Base-by-base conservation (phyloP, 2,329 filamentous ascomycete species). In the Monilinia polystroma region DNA sequence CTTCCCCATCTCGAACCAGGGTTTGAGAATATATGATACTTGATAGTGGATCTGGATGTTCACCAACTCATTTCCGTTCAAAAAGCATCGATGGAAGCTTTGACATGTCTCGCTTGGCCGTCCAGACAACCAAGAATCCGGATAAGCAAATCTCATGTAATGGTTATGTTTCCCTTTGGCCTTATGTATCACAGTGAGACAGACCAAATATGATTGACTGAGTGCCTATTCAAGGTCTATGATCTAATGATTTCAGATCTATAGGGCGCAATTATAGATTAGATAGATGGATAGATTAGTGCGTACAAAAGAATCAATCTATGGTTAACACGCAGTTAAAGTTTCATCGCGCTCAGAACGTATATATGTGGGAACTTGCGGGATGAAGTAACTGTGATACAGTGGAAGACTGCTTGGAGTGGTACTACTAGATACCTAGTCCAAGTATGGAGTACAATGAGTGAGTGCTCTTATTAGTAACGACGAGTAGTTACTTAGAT, bases 1-100 rank as follows among this genome's bases (percentile, higher is more conserved):
- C 53, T 23, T 66, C 55, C 45, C 55, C 55, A 66, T 66, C 54
- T 53, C 56, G 47, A 51, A 60, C 35, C 57, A 32, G 64, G 64
- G 41, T 38, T 59, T 8, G 47, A 35, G 64, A 10, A 35, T 45
- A 23, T 58, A 49, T 23, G 20, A 49, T 59, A 58, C 53, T 49
- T n/a, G 54, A 58, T 23, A 57, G 63, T 60, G 64, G 64, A 45
- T 41, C 38, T 23, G 51, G 47, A 66, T 41, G 45, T 38, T 60
- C 43, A 59, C 49, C 55, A 60, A 32, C 51, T 66, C 49, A 38
- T 53, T 53, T 52, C 51, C 49, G 26, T 35, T 4, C 18, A 20
- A 8, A 29, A 51, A 65, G 54, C 63, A 51, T 20, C 14, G 43
- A 49, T 49, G 35, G 8, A 26, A 66, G 56, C 56, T 66, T 62